phyloP scores from a whole-genome alignment of 179 eudicot species.

The Corrigiola litoralis region DNA sequence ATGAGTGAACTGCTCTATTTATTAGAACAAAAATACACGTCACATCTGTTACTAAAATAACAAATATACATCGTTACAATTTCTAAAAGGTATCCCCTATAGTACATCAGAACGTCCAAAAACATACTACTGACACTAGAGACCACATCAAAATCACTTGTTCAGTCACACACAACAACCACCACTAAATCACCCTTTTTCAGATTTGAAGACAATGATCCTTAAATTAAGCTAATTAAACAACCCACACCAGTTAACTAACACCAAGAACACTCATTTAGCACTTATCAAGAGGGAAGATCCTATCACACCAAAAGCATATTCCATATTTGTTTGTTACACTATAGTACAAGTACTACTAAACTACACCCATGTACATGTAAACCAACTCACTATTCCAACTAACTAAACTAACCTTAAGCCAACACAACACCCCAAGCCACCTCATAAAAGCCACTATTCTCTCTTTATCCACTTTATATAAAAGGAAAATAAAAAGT shows the following conservation, averaged over 20 bases:
- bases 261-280: neutral
- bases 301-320: slow-evolving; percentile 19
- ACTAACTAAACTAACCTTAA: slow-evolving; percentile 26
- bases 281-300: slow-evolving; percentile 7
- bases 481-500: neutral
- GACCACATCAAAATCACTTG: neutral
- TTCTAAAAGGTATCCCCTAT: neutral
- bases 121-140: neutral
- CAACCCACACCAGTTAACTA: neutral
- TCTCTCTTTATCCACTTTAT: neutral
- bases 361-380: neutral
- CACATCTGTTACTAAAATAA: slow-evolving; percentile 1
- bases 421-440: slow-evolving; percentile 15
- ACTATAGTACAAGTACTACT: too few relatives aligned
- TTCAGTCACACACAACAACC: neutral
- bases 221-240: slow-evolving; percentile 7
- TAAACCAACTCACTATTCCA: slow-evolving; percentile 15
- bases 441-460: slow-evolving; percentile 24
- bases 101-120: neutral
- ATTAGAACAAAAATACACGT: neutral
- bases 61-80: neutral
- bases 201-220: slow-evolving; percentile 18
- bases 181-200: neutral
- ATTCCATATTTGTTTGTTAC: too few relatives aligned
- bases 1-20: neutral